Evolutionary conservation across 192 early-diverging fungal species (phyloP).

Genomic region (Pilobolus umbonatus): DNA sequence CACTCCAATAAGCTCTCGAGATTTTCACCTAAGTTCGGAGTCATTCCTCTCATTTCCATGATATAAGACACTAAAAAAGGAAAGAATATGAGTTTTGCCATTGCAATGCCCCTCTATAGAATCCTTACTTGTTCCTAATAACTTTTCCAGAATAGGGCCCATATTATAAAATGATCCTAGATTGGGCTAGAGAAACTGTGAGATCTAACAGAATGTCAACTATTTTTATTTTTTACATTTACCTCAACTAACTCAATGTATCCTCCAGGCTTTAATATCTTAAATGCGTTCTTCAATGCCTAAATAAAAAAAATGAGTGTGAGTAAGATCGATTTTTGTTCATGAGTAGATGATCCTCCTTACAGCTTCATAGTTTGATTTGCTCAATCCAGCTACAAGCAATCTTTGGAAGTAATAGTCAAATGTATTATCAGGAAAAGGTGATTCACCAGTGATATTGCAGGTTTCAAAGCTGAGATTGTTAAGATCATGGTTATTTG

Average conservation of each 20-base stretch:
- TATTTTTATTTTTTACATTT: neutral
- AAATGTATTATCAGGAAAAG: conserved; percentile 27
- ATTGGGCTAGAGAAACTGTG: neutral
- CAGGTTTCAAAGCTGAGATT: conserved; percentile 17
- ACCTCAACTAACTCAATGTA: conserved; percentile 25
- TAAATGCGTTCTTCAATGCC: conserved; percentile 18
- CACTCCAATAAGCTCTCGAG: neutral
- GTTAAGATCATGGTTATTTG: conserved; percentile 20
- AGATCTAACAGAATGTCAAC: neutral
- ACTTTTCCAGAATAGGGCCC: neutral
- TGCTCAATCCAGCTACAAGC: conserved; percentile 1
- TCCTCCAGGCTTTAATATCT: conserved; percentile 32
- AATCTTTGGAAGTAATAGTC: conserved; percentile 31
- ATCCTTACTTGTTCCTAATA: too few relatives aligned
- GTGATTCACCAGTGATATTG: conserved; percentile 19
- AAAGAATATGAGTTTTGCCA: neutral
- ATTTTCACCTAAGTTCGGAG: neutral
- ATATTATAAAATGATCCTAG: neutral
- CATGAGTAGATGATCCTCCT: neutral
- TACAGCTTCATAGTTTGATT: too few relatives aligned
- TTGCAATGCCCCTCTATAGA: too few relatives aligned
- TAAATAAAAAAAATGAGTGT: neutral
- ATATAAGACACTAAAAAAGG: neutral
- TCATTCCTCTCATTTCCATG: neutral
- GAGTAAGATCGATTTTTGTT: neutral